Percentiles rank a stretch among this genome's conserved stretches.
These are phyloP conservation scores for Nemophila menziesii DNA, from an alignment of 257 asterid species.

Conservation along the genomic window DNA sequence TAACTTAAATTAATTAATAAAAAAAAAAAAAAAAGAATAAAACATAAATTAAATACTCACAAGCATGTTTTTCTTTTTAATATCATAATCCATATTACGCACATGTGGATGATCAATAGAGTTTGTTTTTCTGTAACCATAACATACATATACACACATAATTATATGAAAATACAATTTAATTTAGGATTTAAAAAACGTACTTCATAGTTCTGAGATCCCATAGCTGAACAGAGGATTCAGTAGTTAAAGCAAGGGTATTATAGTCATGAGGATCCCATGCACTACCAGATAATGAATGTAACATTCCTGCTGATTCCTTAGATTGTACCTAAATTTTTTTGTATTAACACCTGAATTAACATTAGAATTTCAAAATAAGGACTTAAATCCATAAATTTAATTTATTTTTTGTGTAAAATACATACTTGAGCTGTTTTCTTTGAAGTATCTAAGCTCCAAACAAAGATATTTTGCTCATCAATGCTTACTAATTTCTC, in stretches of 20 bases:
- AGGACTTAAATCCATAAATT: background rate
- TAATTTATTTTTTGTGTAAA: too few species aligned
- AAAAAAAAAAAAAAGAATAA: background rate
- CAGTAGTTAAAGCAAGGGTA: slow-evolving; percentile 55
- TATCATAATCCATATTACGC: slow-evolving; percentile 77
- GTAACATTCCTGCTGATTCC: slow-evolving; percentile 79
- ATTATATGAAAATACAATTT: background rate
- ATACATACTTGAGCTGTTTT: slow-evolving; percentile 79
- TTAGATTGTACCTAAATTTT: slow-evolving; percentile 85
- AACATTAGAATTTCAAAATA: slow-evolving; percentile 20
- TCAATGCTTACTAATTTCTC: slow-evolving; percentile 86
- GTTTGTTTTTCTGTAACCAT: slow-evolving; percentile 56
- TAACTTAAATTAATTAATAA: background rate
- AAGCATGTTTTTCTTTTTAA: slow-evolving; percentile 68
- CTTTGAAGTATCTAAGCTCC: slow-evolving; percentile 84
- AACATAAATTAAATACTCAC: slow-evolving; percentile 38
- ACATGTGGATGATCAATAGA: slow-evolving; percentile 74
- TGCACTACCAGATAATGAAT: slow-evolving; percentile 76
- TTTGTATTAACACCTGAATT: slow-evolving; percentile 44
- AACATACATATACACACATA: background rate
- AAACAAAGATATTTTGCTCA: slow-evolving; percentile 70
- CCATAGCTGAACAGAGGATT: slow-evolving; percentile 88
- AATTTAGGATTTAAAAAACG: slow-evolving; percentile 12
- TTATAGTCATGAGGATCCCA: slow-evolving; percentile 96
- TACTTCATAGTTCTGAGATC: slow-evolving; percentile 93